Conservation (phyloP, 495 filamentous ascomycete genomes). For the Friedmanniomyces simplex region DNA sequence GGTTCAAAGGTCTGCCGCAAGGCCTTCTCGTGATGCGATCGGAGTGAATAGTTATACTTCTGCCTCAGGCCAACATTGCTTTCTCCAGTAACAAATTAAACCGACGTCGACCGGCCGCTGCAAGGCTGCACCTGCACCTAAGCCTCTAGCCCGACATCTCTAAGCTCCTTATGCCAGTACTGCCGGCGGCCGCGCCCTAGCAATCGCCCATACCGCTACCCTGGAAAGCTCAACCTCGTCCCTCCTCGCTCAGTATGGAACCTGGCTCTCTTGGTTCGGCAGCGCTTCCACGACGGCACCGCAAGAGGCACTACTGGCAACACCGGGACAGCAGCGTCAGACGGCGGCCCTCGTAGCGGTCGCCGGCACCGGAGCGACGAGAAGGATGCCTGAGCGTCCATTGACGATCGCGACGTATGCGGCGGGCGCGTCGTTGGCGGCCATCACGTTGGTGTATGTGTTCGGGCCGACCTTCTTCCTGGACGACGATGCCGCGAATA, state of each 20-base stretch:
- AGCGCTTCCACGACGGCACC: neutral
- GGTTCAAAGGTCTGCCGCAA: too few relatives aligned
- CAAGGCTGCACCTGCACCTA: neutral
- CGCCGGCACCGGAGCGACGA: slow-evolving; percentile 3
- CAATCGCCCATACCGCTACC: neutral
- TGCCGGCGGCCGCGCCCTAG: neutral
- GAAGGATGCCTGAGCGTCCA: slow-evolving; percentile 72
- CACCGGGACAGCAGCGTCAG: neutral
- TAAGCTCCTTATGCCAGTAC: neutral
- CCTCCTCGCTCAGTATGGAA: slow-evolving; percentile 4
- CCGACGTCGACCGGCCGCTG: too few relatives aligned
- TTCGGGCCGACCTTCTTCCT: slow-evolving; percentile 93
- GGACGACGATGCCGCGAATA: slow-evolving; percentile 58
- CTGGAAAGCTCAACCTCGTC: slow-evolving; percentile 1
- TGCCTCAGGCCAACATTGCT: neutral
- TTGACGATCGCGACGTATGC: slow-evolving; percentile 85
- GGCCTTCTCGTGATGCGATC: neutral
- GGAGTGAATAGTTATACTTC: neutral
- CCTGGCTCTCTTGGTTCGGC: neutral
- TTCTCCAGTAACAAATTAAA: neutral
- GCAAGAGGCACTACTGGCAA: neutral
- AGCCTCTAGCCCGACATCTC: neutral
- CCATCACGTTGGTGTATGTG: slow-evolving; percentile 92
- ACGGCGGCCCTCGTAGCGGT: slow-evolving; percentile 14
- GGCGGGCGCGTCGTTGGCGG: slow-evolving; percentile 87